Percentiles rank a stretch among this genome's conserved stretches.
Conservation (phyloP, 2,329 filamentous ascomycete species). For the Coleophoma cylindrospora region DNA sequence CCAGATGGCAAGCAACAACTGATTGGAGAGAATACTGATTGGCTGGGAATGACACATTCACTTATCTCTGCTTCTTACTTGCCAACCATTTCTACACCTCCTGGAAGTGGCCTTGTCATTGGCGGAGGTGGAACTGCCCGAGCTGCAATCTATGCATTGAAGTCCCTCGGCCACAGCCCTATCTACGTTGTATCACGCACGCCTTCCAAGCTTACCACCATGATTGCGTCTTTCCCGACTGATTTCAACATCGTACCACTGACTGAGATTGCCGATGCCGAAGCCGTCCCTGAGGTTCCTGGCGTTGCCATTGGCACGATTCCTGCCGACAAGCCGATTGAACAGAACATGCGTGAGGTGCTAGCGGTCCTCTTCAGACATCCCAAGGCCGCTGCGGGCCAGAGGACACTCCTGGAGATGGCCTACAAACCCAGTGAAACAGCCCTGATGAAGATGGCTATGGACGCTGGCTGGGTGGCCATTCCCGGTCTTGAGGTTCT, state of each 20-base stretch:
- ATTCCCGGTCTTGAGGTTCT: constrained; percentile 87
- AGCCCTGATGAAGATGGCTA: constrained; percentile 77
- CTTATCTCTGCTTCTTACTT: constrained; percentile 36
- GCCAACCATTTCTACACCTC: constrained; percentile 20
- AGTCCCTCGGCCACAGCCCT: constrained; percentile 75
- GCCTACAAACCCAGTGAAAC: constrained; percentile 89
- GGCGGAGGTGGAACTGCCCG: constrained; percentile 90
- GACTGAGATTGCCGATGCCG: constrained; percentile 42
- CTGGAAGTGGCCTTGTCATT: constrained; percentile 68
- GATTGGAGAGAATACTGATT: constrained; percentile 91
- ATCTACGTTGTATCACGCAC: constrained; percentile 86
- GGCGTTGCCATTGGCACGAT: constrained; percentile 84
- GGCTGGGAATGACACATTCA: constrained; percentile 82
- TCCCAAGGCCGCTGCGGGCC: constrained; percentile 23
- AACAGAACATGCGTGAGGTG: constrained; percentile 61
- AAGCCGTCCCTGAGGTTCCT: constrained; percentile 47
- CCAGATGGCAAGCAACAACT: constrained; percentile 42
- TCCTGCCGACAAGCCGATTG: constrained; percentile 81
- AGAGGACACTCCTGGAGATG: constrained; percentile 80
- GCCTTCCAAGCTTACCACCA: constrained; percentile 57
- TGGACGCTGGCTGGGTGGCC: constrained; percentile 72
- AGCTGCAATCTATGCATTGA: constrained; percentile 84
- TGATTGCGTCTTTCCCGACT: constrained; percentile 68
- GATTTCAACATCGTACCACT: constrained; percentile 69
- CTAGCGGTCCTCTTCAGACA: constrained; percentile 49